A percentile compares a stretch with the other conserved stretches of the same genome.
phyloP scores from a whole-genome alignment of 495 filamentous ascomycete species.

The Hypoxylon subgilvum region DNA sequence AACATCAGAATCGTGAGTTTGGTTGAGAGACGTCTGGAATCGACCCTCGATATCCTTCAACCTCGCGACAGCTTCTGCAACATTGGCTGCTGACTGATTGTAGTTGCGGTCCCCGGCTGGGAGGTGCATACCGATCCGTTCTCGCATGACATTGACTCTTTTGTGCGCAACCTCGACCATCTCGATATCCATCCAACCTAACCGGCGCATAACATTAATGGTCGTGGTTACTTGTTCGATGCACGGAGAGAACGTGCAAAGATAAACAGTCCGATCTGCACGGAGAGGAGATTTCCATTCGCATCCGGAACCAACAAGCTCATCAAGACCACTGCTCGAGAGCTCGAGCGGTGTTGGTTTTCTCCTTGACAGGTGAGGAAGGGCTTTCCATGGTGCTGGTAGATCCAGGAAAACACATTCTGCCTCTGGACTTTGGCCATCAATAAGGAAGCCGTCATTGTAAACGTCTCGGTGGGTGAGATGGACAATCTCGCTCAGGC shows the following conservation, averaged over 20 bases:
- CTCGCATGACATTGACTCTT: conserved; percentile 79
- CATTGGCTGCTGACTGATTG: conserved; percentile 64
- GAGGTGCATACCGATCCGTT: conserved; percentile 68
- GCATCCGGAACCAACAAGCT: conserved; percentile 7
- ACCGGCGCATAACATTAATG: conserved; percentile 72
- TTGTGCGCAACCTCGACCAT: conserved; percentile 86
- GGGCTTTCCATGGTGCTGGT: conserved; percentile 89
- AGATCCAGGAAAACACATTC: conserved; percentile 90
- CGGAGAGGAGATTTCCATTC: conserved; percentile 71
- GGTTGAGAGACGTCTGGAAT: conserved; percentile 60
- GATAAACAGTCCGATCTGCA: conserved; percentile 65
- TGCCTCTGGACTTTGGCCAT: conserved; percentile 65
- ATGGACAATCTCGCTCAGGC: conserved; percentile 71
- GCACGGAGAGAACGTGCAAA: conserved; percentile 96
- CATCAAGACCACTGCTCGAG: conserved; percentile 18
- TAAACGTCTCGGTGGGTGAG: conserved; percentile 95
- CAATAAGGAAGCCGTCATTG: conserved; percentile 76
- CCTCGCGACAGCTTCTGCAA: conserved; percentile 76
- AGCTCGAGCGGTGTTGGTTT: conserved; percentile 41
- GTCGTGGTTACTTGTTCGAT: conserved; percentile 93
- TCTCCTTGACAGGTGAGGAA: conserved; percentile 78
- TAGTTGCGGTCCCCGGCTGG: conserved; percentile 47
- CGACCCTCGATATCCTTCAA: conserved; percentile 74
- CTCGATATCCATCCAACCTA: conserved; percentile 87
- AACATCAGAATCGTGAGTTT: conserved; percentile 33